phyloP scores from a whole-genome alignment of 1,284 basidiomycete species.

The Cryptococcus sp. region DNA sequence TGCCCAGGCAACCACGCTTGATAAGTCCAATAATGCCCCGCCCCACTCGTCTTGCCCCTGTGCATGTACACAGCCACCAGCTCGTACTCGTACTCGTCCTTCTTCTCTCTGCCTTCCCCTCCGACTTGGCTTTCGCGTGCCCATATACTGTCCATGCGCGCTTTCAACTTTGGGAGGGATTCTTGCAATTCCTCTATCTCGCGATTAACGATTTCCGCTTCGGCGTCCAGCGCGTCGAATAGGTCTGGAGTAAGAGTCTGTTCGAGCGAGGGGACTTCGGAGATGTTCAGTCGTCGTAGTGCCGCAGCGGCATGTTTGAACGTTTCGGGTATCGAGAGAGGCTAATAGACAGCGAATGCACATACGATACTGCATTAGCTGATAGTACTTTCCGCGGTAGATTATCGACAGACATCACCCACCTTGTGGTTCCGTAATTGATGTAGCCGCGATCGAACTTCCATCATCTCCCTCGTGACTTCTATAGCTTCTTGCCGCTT shows the following conservation, averaged over 20 bases:
- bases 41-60: conserved; percentile 66
- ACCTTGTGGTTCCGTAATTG: conserved; percentile 70
- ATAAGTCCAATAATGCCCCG: conserved; percentile 54
- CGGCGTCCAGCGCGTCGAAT: conserved; percentile 52
- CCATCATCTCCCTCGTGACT: conserved; percentile 67
- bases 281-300: conserved; percentile 61
- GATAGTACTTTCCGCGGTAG: too few species aligned
- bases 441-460: conserved; percentile 66
- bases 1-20: conserved; percentile 48
- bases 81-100: conserved; percentile 71
- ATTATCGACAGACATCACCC: conserved; percentile 20
- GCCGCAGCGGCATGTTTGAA: conserved; percentile 32
- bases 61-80: conserved; percentile 96
- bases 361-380: background rate
- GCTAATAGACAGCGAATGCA: conserved; percentile 15
- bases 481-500: conserved; percentile 70
- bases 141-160: conserved; percentile 77
- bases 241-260: conserved; percentile 27
- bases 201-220: conserved; percentile 59
- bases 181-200: conserved; percentile 68
- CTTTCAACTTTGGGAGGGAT: conserved; percentile 63
- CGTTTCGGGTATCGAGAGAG: conserved; percentile 37
- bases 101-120: background rate
- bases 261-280: conserved; percentile 20
- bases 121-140: conserved; percentile 57